A percentile compares a stretch with the other conserved stretches of the same genome.
These are phyloP conservation scores for Sporisorium scitamineum DNA, from an alignment of 1,284 basidiomycete species.

Conservation along the genomic window DNA sequence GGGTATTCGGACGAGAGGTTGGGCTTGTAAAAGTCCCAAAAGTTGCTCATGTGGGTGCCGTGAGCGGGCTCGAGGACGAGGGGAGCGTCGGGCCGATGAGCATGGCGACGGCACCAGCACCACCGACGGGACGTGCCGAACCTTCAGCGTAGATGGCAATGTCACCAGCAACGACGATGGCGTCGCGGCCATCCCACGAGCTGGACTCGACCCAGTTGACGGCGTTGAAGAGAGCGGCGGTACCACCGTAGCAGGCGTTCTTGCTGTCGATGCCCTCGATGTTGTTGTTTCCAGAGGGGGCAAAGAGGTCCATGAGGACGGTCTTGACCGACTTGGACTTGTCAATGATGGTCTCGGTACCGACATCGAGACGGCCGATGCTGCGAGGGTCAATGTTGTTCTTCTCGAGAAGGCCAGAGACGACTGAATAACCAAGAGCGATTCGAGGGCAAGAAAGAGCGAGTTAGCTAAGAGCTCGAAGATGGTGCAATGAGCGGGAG, in stretches of 20 bases:
- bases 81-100: constrained; percentile 94
- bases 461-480: not conserved
- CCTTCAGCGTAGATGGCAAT: constrained; percentile 99
- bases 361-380: constrained; percentile 96
- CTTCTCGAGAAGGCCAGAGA: constrained; percentile 85
- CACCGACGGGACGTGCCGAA: constrained; percentile 91
- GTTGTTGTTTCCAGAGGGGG: constrained; percentile 89
- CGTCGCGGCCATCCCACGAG: constrained; percentile 98
- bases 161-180: constrained; percentile 96
- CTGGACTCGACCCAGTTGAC: constrained; percentile 91
- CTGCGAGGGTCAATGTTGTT: constrained; percentile 95
- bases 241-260: constrained; percentile 99
- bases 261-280: constrained; percentile 99
- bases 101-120: constrained; percentile 94
- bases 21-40: constrained; percentile 75
- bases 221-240: constrained; percentile 96
- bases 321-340: constrained; percentile 99
- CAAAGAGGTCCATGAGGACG: constrained; percentile 97
- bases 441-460: not conserved
- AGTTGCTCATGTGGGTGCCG: constrained; percentile 97
- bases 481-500: not conserved
- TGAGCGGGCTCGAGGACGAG: constrained; percentile 94
- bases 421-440: constrained; percentile 54
- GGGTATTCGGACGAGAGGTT: constrained; percentile 80
- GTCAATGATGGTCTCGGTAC: constrained; percentile 99